Conservation (phyloP, 108 stramenopile genomes). For the Cyclostephanos invisitatus region DNA sequence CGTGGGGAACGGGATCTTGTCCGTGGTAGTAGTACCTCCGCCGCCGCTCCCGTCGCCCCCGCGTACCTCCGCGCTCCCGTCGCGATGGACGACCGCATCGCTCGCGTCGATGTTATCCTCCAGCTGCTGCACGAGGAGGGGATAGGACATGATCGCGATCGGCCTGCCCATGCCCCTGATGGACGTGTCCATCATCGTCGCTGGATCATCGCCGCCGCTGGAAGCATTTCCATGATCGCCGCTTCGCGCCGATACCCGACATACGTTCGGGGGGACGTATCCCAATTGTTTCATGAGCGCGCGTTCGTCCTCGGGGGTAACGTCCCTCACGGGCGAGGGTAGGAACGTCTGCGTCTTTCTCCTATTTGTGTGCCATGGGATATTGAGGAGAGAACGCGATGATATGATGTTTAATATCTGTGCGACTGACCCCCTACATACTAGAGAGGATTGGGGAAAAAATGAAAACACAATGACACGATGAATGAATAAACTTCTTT, state of each 20-base stretch:
- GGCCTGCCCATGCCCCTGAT: constrained; percentile 40
- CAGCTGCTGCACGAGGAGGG: constrained; percentile 44
- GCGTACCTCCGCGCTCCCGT: constrained; percentile 42
- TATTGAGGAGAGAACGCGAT: neutral
- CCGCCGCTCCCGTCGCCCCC: constrained; percentile 23
- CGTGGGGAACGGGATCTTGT: constrained; percentile 69
- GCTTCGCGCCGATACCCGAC: constrained; percentile 54
- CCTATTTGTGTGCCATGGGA: neutral
- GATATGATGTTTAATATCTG: too few species aligned
- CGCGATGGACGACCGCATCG: constrained; percentile 2
- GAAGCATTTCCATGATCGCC: constrained; percentile 1
- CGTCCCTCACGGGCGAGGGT: constrained; percentile 22
- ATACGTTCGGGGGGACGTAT: constrained; percentile 70
- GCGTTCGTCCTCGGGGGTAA: constrained; percentile 30
- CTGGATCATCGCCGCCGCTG: neutral
- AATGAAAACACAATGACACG: too few species aligned
- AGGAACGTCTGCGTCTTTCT: constrained; percentile 9
- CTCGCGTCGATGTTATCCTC: neutral
- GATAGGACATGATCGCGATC: constrained; percentile 72
- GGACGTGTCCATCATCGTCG: constrained; percentile 16
- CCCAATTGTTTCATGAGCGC: constrained; percentile 60
- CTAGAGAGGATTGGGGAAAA: too few species aligned
- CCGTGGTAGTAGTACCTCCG: neutral
- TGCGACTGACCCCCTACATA: too few species aligned
- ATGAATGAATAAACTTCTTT: too few species aligned